phyloP scores from a whole-genome alignment of 148 eudicot species.

The Oxyria digyna region DNA sequence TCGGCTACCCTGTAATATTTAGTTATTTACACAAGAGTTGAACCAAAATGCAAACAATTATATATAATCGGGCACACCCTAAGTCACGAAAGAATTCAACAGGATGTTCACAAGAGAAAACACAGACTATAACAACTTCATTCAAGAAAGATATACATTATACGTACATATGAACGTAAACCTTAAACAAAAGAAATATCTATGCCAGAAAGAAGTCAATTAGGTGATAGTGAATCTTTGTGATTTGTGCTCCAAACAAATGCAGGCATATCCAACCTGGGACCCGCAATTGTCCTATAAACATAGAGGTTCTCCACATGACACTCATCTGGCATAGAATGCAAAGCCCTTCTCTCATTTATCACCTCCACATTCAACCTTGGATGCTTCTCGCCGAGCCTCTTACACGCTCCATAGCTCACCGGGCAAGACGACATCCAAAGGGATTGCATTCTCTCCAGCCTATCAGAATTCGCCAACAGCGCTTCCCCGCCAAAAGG shows the following conservation, averaged over 20 bases:
- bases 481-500: slow-evolving; percentile 82
- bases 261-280: slow-evolving; percentile 54
- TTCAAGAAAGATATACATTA: no score
- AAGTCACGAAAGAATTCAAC: no score
- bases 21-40: no score
- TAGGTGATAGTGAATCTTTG: neutral
- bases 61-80: no score
- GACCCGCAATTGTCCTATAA: slow-evolving; percentile 72
- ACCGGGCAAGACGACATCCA: slow-evolving; percentile 97
- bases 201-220: neutral
- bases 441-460: slow-evolving; percentile 99
- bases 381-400: slow-evolving; percentile 72
- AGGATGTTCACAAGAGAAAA: no score
- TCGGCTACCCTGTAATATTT: no score
- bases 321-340: slow-evolving; percentile 35
- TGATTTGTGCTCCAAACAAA: slow-evolving; percentile 23
- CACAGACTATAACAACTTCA: no score
- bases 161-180: no score
- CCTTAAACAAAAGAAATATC: no score
- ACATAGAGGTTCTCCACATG: slow-evolving; percentile 71
- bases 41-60: no score
- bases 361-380: slow-evolving; percentile 85
- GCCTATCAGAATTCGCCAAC: slow-evolving; percentile 61
- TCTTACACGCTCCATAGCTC: slow-evolving; percentile 68
- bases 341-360: slow-evolving; percentile 58